Evolutionary conservation across 768 basidiomycete genomes (phyloP).

Genomic region (Psilocybe cyanescens): DNA sequence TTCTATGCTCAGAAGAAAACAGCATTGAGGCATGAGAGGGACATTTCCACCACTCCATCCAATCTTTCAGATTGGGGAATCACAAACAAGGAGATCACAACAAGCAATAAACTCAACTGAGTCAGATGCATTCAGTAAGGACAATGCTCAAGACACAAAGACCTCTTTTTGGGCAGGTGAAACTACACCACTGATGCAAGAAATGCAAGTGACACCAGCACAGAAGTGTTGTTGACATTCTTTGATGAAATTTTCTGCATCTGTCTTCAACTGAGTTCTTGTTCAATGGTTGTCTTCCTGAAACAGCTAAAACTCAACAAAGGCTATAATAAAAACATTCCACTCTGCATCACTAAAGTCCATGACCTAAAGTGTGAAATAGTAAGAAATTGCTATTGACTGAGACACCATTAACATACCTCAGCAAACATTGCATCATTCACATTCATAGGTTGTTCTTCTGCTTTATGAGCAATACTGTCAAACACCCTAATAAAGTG

Average conservation of each 20-base stretch:
- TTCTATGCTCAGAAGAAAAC: constrained; percentile 14
- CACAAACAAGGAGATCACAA: constrained; percentile 19
- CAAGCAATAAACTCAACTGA: constrained; percentile 12
- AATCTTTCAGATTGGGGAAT: constrained; percentile 26
- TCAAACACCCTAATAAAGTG: constrained; percentile 32
- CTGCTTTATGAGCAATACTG: neutral
- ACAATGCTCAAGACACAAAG: constrained; percentile 19
- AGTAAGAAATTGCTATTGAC: neutral
- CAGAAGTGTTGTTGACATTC: constrained; percentile 35
- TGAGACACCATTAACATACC: neutral
- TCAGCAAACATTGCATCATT: neutral
- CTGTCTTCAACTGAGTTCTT: constrained; percentile 21
- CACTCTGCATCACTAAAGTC: constrained; percentile 33
- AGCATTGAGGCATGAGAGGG: constrained; percentile 23
- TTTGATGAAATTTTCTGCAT: constrained; percentile 21
- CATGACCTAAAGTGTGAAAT: constrained; percentile 14
- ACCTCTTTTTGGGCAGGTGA: constrained; percentile 5
- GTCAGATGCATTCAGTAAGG: constrained; percentile 11
- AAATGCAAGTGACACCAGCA: constrained; percentile 27
- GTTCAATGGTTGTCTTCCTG: constrained; percentile 1
- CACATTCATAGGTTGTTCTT: neutral
- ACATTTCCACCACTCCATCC: constrained; percentile 35
- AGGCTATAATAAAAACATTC: constrained; percentile 24
- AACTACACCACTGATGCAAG: constrained; percentile 25
- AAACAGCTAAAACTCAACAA: constrained; percentile 19